Conservation (phyloP, 2,329 filamentous ascomycete species). For the Ophiocordyceps sinensis region DNA sequence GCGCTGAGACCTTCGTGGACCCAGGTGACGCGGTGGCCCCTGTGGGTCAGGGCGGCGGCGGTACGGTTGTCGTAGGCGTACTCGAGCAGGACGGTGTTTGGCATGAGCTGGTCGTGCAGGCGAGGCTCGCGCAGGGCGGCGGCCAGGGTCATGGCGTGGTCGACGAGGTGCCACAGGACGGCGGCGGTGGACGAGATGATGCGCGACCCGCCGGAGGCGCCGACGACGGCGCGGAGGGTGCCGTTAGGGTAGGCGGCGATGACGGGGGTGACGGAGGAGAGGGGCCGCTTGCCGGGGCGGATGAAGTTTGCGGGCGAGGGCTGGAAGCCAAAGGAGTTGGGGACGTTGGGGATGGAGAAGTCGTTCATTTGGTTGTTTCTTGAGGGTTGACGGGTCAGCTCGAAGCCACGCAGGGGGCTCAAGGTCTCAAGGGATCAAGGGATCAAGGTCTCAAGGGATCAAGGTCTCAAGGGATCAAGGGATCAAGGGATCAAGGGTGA, state of each 20-base stretch:
- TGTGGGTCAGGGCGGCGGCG: conserved; percentile 43
- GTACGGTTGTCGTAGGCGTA: conserved; percentile 50
- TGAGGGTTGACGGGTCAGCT: conserved; percentile 6
- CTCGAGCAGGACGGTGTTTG: conserved; percentile 55
- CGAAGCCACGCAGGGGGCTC: not conserved
- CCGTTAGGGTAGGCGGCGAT: conserved; percentile 53
- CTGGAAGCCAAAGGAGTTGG: conserved; percentile 74
- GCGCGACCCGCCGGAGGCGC: conserved; percentile 66
- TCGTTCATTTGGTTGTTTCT: conserved; percentile 58
- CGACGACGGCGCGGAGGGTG: conserved; percentile 52
- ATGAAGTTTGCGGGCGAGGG: conserved; percentile 73
- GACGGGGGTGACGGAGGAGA: conserved; percentile 70
- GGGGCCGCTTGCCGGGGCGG: conserved; percentile 62
- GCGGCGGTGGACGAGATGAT: conserved; percentile 74
- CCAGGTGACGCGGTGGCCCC: conserved; percentile 61
- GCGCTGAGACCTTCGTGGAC: conserved; percentile 48
- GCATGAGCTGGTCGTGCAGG: conserved; percentile 71
- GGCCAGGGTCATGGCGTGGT: conserved; percentile 41
- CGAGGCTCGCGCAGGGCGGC: conserved; percentile 53
- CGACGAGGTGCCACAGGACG: conserved; percentile 57
- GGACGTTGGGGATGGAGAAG: conserved; percentile 67
- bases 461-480: no score
- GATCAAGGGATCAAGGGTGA: conserved; percentile 22
- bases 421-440: no score
- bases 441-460: no score